Percentiles rank a stretch among this genome's conserved stretches.
These are phyloP conservation scores for Heimioporus sp. DNA, from an alignment of 768 basidiomycete genomes.

Conservation along the genomic window DNA sequence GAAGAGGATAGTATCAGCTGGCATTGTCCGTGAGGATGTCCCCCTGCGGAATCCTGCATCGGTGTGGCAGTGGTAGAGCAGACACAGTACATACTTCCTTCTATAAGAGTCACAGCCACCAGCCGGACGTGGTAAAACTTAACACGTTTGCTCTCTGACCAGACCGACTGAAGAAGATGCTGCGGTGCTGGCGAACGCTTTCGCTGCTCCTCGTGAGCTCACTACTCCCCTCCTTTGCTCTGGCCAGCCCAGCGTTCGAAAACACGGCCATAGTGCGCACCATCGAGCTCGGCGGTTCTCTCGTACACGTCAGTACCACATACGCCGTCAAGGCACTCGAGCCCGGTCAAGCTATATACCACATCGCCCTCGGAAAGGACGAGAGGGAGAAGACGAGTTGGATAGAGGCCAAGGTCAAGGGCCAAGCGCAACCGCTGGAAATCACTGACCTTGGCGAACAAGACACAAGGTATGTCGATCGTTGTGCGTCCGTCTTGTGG, in stretches of 20 bases:
- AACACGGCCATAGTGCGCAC: conserved; percentile 88
- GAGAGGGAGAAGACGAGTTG: conserved; percentile 71
- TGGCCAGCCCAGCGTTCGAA: conserved; percentile 63
- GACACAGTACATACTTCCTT: no score
- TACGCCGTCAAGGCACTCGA: conserved; percentile 78
- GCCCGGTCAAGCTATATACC: conserved; percentile 59
- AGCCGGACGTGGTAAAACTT: background rate
- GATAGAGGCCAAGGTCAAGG: conserved; percentile 81
- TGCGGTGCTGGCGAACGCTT: conserved; percentile 42
- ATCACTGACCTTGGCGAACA: conserved; percentile 49
- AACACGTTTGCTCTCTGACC: conserved; percentile 20
- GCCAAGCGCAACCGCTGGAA: conserved; percentile 51
- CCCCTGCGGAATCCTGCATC: conserved; percentile 73
- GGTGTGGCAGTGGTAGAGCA: conserved; percentile 71
- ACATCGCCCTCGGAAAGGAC: conserved; percentile 59
- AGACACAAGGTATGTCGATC: conserved; percentile 48
- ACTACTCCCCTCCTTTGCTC: conserved; percentile 38
- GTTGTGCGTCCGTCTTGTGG: conserved; percentile 3
- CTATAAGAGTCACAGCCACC: conserved; percentile 13
- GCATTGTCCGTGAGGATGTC: conserved; percentile 73
- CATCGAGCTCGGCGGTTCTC: conserved; percentile 85
- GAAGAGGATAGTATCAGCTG: conserved; percentile 76
- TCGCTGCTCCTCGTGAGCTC: conserved; percentile 45
- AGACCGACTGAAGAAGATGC: conserved; percentile 37
- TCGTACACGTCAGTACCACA: conserved; percentile 86